A percentile compares a stretch with the other conserved stretches of the same genome.
These are phyloP conservation scores for Komagataea norvegica DNA, from an alignment of 1,139 yeast genomes.

Conservation along the genomic window DNA sequence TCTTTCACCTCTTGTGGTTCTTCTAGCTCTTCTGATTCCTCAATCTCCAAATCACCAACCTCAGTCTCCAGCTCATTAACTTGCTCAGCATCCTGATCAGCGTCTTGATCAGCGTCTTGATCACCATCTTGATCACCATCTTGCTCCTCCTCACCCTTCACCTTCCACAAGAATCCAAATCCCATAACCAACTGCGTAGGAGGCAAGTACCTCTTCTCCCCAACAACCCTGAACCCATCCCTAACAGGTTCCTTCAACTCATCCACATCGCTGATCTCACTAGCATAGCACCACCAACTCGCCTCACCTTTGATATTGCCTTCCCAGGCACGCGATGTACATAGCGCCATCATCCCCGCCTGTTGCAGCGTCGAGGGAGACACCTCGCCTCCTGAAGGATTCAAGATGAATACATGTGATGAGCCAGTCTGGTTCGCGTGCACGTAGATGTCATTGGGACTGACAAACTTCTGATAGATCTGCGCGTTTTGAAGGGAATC, in stretches of 20 bases:
- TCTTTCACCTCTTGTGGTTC: conserved; percentile 1
- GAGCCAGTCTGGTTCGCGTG: conserved; percentile 74
- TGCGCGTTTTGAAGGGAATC: conserved; percentile 83
- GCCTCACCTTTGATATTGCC: conserved; percentile 58
- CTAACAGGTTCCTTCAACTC: conserved; percentile 57
- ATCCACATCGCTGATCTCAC: conserved; percentile 63
- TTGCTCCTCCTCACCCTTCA: conserved; percentile 29
- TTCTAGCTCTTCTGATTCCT: conserved; percentile 10
- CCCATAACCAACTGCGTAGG: conserved; percentile 90
- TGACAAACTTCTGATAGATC: conserved; percentile 72
- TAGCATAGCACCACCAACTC: conserved; percentile 75
- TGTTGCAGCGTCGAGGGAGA: conserved; percentile 88
- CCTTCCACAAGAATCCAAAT: conserved; percentile 72
- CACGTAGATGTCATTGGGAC: conserved; percentile 66
- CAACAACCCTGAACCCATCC: conserved; percentile 57
- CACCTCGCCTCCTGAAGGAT: conserved; percentile 44
- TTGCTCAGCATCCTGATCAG: conserved; percentile 10
- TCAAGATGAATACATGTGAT: conserved; percentile 72
- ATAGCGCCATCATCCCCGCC: conserved; percentile 79
- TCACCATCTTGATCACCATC: conserved; percentile 17
- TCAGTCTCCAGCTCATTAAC: conserved; percentile 2
- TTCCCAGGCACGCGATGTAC: conserved; percentile 90
- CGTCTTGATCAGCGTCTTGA: conserved; percentile 11
- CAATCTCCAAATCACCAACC: conserved; percentile 16
- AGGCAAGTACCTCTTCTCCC: conserved; percentile 60